Base-by-base conservation (phyloP, 2,329 filamentous ascomycete species). In the Lasiodiplodia citricola region DNA sequence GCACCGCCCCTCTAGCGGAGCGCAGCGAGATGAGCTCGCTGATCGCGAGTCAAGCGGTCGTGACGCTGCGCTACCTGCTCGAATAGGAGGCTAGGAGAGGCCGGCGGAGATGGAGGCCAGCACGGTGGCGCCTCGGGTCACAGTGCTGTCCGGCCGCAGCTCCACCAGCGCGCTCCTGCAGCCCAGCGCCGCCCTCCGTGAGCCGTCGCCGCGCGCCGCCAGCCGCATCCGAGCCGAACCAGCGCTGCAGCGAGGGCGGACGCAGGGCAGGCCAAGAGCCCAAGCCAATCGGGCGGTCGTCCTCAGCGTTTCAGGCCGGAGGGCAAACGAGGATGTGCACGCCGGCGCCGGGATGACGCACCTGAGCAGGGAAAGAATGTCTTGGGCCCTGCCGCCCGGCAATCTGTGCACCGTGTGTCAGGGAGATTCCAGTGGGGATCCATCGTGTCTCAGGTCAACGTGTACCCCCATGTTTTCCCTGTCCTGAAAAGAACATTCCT, bases 401-500 rank as follows among this genome's bases (percentile, higher is more conserved):
- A n/a, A 60, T 67, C 54, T 50, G 55, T 56, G 41, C 54, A 41
- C 37, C 50, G 66, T 68, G 66, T 68, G 56, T 68, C 66, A 68
- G 66, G 66, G 66, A 68, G 66, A 68, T 68, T 68, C 66, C 66
- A 68, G 66, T 68, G 66, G 66, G 56, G 66, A 68, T 68, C 66
- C 66, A 60, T 67, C 65, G 54, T 60, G 65, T 68, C 66, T 68
- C 66, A 62, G 66, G 66, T 62, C 66, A 68, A 68, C 66, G 66
- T 68, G 66, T 68, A 68, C 55, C 66, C 57, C 66, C 66, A 68
- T 62, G 55, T 68, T 68, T 68, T 38, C 56, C 66, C 56, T 68
- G 55, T n/a, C 55, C 56, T 60, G 52, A 57, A 54, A 54, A 66
- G 60, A 55, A 47, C 65, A 67, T 67, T 67, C 65, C 65, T 58